A percentile compares a stretch with the other conserved stretches of the same genome.
Evolutionary conservation across 352 stramenopile genomes (phyloP).

Genomic region (Plasmopara muralis): DNA sequence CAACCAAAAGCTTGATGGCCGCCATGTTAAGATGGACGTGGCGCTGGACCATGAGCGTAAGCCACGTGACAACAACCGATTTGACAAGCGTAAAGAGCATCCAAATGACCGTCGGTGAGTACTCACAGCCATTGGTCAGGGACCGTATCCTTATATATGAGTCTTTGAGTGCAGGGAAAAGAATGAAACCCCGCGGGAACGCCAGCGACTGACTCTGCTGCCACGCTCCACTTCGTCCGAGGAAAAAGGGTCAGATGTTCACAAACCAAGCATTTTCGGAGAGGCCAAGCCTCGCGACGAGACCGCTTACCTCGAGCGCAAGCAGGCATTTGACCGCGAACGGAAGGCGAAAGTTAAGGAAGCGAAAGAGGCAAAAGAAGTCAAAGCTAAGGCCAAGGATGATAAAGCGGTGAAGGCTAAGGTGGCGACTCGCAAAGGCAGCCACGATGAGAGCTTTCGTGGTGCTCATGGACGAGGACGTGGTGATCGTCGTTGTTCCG

Average conservation of each 20-base stretch:
- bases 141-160: conserved; percentile 5
- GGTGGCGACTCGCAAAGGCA: conserved; percentile 9
- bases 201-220: conserved; percentile 49
- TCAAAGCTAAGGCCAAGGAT: conserved; percentile 24
- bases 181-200: conserved; percentile 34
- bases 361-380: conserved; percentile 23
- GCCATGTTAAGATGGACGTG: conserved; percentile 64
- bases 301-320: conserved; percentile 52
- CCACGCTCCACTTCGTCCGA: conserved; percentile 47
- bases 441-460: conserved; percentile 23
- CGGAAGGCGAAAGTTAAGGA: conserved; percentile 30
- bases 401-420: conserved; percentile 18
- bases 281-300: conserved; percentile 83
- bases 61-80: conserved; percentile 39
- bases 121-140: neutral
- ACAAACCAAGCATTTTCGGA: conserved; percentile 71
- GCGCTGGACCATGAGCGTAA: conserved; percentile 49
- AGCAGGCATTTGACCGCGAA: conserved; percentile 31
- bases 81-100: conserved; percentile 50
- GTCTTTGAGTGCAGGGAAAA: conserved; percentile 13
- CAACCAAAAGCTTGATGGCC: conserved; percentile 27
- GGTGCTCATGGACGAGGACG: conserved; percentile 39
- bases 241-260: conserved; percentile 21
- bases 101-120: conserved; percentile 31
- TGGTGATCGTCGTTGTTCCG: conserved; percentile 20